These are phyloP conservation scores for Lycium barbarum DNA, from an alignment of 257 asterid genomes.

Conservation along the genomic window DNA sequence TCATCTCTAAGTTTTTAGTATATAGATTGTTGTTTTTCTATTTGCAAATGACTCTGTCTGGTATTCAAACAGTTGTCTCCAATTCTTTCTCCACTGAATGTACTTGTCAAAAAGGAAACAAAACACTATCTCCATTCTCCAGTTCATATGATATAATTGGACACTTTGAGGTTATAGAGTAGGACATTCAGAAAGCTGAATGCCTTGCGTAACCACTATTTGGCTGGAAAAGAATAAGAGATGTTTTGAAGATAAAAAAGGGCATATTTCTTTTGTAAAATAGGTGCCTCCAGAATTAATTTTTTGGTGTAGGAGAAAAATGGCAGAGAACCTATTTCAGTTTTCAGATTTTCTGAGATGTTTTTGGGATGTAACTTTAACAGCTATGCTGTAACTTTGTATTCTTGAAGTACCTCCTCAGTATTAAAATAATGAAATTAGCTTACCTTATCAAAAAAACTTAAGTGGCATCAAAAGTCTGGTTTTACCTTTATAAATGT, in stretches of 20 bases:
- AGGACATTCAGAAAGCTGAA: background rate
- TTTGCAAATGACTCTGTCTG: background rate
- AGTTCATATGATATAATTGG: background rate
- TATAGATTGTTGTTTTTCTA: too few relatives aligned
- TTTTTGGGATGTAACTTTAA: background rate
- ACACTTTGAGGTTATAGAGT: background rate
- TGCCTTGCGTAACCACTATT: background rate
- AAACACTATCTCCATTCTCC: background rate
- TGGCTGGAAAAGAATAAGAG: background rate
- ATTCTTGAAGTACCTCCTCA: background rate
- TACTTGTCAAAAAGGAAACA: background rate
- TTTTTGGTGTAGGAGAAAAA: background rate
- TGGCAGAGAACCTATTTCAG: background rate
- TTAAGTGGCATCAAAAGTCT: background rate
- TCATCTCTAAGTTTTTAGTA: background rate
- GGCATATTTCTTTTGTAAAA: background rate
- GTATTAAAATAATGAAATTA: background rate
- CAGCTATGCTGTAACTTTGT: background rate
- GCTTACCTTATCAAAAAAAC: background rate
- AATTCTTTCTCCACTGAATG: background rate
- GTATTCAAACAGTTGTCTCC: background rate
- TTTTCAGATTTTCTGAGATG: background rate
- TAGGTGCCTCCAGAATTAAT: background rate
- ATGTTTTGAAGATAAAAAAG: too few relatives aligned
- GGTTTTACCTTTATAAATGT: background rate